Evolutionary conservation across 257 asterid genomes (phyloP).

Genomic region (Vinca minor): DNA sequence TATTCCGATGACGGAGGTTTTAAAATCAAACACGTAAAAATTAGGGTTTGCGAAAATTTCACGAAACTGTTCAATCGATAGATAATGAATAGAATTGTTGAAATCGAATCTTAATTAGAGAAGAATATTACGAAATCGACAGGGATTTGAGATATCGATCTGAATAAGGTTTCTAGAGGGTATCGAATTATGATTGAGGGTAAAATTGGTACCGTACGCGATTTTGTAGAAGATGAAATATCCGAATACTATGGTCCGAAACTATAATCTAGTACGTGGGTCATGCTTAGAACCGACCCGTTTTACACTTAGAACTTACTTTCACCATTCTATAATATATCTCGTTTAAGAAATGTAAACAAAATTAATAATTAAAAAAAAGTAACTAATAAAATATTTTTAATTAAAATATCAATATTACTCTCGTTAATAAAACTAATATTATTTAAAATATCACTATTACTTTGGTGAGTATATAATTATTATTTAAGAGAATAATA

Average conservation of each 20-base stretch:
- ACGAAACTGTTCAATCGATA: constrained; percentile 24
- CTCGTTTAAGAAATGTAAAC: too few species aligned
- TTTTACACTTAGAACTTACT: constrained; percentile 4
- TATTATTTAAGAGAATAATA: too few species aligned
- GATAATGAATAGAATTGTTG: constrained; percentile 25
- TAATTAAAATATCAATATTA: too few species aligned
- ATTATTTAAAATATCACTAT: too few species aligned
- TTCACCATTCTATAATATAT: too few species aligned
- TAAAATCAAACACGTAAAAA: constrained; percentile 27
- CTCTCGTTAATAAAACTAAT: too few species aligned
- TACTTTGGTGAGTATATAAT: too few species aligned
- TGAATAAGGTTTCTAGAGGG: too few species aligned
- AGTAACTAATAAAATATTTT: too few species aligned
- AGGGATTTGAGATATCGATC: constrained; percentile 23
- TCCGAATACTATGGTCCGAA: constrained; percentile 39
- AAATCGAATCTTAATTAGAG: constrained; percentile 20
- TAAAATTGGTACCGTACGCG: constrained; percentile 29
- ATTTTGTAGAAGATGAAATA: constrained; percentile 38
- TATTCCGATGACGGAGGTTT: constrained; percentile 34
- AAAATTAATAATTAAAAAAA: too few species aligned
- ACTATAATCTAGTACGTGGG: constrained; percentile 28
- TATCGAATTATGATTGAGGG: constrained; percentile 19
- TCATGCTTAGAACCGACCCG: constrained; percentile 10
- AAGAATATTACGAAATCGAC: constrained; percentile 3
- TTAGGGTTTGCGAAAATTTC: constrained; percentile 27